Conservation (phyloP, 2,329 filamentous ascomycete genomes). For the Penicillium decumbens region DNA sequence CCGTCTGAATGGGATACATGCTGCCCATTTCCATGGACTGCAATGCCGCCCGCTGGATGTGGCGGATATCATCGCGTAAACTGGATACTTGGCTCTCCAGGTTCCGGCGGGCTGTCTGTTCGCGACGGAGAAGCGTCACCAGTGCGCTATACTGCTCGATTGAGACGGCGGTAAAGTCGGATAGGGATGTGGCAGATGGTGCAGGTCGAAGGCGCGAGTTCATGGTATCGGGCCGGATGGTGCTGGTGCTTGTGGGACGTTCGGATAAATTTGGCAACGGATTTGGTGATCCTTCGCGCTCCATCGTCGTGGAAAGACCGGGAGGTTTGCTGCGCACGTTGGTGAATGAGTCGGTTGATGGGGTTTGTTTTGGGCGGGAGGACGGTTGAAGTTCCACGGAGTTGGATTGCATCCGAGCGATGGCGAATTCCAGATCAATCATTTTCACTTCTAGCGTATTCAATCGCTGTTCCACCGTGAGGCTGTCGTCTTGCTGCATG, state of each 20-base stretch:
- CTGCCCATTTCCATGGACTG: slow-evolving; percentile 30
- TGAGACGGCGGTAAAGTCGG: slow-evolving; percentile 36
- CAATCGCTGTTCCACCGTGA: slow-evolving; percentile 45
- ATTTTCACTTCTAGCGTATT: slow-evolving; percentile 49
- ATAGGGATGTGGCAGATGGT: slow-evolving; percentile 31
- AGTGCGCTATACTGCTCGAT: slow-evolving; percentile 47
- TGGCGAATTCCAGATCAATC: slow-evolving; percentile 49
- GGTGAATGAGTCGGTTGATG: slow-evolving; percentile 11
- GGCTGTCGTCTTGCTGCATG: slow-evolving; percentile 40
- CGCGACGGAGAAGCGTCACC: slow-evolving; percentile 44
- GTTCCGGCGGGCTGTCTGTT: slow-evolving; percentile 44
- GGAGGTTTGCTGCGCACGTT: slow-evolving; percentile 20
- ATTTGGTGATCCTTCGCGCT: slow-evolving; percentile 16
- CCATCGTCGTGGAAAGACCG: slow-evolving; percentile 7
- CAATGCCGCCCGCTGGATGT: slow-evolving; percentile 31
- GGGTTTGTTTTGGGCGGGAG: slow-evolving; percentile 15
- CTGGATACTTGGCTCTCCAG: slow-evolving; percentile 43
- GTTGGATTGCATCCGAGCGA: slow-evolving; percentile 45
- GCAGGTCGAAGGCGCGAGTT: slow-evolving; percentile 25
- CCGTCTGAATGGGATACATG: slow-evolving; percentile 32
- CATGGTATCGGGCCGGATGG: slow-evolving; percentile 32
- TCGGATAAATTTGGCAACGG: slow-evolving; percentile 15
- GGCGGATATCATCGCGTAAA: slow-evolving; percentile 41
- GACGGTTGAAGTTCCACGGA: slow-evolving; percentile 19
- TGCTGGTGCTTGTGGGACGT: slow-evolving; percentile 30